Evolutionary conservation across 805 yeast genomes (phyloP).

Genomic region (Wickerhamomyces bovis): DNA sequence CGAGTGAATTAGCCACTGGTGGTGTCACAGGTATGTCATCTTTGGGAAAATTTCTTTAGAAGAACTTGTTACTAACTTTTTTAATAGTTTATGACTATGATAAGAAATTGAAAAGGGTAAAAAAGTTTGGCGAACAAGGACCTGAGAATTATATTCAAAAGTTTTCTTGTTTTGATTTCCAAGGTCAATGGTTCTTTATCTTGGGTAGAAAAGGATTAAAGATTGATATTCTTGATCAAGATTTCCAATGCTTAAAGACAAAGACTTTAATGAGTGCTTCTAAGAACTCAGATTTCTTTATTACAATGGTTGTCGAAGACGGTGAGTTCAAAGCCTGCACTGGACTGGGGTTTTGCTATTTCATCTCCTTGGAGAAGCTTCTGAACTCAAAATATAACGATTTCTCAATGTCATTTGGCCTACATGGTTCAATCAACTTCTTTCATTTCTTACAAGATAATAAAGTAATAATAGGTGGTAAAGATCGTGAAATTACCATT

Average conservation of each 20-base stretch:
- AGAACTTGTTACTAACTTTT: background rate
- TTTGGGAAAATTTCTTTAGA: background rate
- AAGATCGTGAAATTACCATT: constrained; percentile 17
- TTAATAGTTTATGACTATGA: background rate
- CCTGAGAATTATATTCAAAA: background rate
- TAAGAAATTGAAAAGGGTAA: background rate
- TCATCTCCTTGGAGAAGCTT: constrained; percentile 12
- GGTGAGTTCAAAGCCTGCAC: constrained; percentile 17
- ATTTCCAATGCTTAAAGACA: constrained; percentile 4
- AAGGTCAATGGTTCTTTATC: background rate
- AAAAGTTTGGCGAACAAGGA: background rate
- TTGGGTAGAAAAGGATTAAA: background rate
- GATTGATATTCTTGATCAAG: background rate
- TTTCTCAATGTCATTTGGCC: constrained; percentile 21
- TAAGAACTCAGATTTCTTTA: constrained; percentile 17
- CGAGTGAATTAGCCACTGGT: background rate
- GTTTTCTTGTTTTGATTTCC: background rate
- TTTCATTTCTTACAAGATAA: constrained; percentile 11
- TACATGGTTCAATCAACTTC: constrained; percentile 20
- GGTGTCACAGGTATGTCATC: background rate
- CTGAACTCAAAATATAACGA: constrained; percentile 13
- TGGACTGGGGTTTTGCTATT: constrained; percentile 22
- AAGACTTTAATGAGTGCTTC: constrained; percentile 17
- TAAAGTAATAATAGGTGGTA: constrained; percentile 19
- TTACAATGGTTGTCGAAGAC: constrained; percentile 9